A percentile compares a stretch with the other conserved stretches of the same genome.
Conservation (phyloP, 2,329 filamentous ascomycete species). For the Trichoderma harzianum region DNA sequence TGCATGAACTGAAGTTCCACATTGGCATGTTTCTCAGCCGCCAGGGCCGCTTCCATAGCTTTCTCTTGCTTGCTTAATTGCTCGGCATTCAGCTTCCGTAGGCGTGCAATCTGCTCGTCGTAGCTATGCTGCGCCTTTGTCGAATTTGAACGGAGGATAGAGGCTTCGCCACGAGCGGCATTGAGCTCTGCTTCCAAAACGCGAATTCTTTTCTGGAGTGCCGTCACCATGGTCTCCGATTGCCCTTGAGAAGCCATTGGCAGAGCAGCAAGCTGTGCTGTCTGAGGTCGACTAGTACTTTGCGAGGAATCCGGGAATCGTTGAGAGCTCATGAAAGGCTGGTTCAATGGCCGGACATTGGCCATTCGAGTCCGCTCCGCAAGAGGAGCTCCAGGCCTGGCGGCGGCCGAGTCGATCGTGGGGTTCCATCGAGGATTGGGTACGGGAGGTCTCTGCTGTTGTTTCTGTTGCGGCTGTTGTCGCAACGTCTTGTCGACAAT, state of each 20-base stretch:
- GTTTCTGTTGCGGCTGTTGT: slow-evolving; percentile 25
- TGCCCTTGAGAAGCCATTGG: slow-evolving; percentile 28
- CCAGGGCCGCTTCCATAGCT: slow-evolving; percentile 61
- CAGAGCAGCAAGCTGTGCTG: slow-evolving; percentile 42
- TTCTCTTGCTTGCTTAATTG: slow-evolving; percentile 61
- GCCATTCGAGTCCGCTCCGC: slow-evolving; percentile 21
- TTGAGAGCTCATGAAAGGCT: slow-evolving; percentile 30
- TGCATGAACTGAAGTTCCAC: slow-evolving; percentile 72
- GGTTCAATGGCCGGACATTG: slow-evolving; percentile 21
- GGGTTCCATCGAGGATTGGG: slow-evolving; percentile 41
- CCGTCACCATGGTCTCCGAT: slow-evolving; percentile 38
- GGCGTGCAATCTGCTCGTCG: slow-evolving; percentile 57
- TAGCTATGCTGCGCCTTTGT: slow-evolving; percentile 60
- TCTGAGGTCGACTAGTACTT: slow-evolving; percentile 31
- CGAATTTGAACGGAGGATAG: slow-evolving; percentile 70
- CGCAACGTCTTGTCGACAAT: slow-evolving; percentile 37
- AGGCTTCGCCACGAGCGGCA: slow-evolving; percentile 66
- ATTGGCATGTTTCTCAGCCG: slow-evolving; percentile 60
- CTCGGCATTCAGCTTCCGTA: slow-evolving; percentile 63
- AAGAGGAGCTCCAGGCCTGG: slow-evolving; percentile 21
- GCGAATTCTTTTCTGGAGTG: slow-evolving; percentile 51
- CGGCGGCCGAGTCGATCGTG: slow-evolving; percentile 26
- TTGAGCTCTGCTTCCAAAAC: slow-evolving; percentile 55
- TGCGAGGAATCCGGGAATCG: slow-evolving; percentile 30
- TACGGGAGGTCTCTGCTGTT: slow-evolving; percentile 27